Conservation (phyloP, 2,329 filamentous ascomycete genomes). For the Fusarium miscanthi region DNA sequence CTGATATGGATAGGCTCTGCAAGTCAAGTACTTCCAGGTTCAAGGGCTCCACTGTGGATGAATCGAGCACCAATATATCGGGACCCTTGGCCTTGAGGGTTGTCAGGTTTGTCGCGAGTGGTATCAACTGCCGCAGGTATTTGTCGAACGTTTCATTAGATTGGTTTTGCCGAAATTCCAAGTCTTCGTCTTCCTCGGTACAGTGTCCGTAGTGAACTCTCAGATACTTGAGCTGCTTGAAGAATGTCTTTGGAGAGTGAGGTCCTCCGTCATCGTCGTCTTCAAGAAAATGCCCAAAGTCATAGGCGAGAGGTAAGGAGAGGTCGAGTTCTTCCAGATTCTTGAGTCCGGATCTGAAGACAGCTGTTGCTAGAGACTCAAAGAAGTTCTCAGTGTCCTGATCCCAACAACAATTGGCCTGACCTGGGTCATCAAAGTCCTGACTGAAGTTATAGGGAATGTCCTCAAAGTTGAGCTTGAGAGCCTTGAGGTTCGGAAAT, state of each 20-base stretch:
- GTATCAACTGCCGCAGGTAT: neutral
- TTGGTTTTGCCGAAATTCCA: neutral
- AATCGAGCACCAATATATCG: neutral
- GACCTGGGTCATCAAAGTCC: neutral
- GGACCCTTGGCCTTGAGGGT: neutral
- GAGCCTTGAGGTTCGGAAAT: neutral
- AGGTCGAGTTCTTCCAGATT: slow-evolving; percentile 1
- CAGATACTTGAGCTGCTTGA: neutral
- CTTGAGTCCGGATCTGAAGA: neutral
- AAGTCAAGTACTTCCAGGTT: neutral
- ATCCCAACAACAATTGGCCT: neutral
- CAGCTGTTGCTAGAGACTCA: neutral
- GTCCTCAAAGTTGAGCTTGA: neutral
- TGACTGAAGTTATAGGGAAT: neutral
- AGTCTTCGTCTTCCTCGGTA: neutral
- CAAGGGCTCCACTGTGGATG: neutral
- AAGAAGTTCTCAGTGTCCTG: neutral
- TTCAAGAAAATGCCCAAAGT: neutral
- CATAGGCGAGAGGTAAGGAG: neutral
- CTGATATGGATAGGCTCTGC: neutral
- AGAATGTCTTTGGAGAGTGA: neutral
- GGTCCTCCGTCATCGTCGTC: fast-evolving
- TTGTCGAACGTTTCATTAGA: neutral
- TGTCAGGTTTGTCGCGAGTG: neutral
- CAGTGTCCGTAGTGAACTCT: neutral